phyloP scores from a whole-genome alignment of 768 basidiomycete genomes.

The Podaxis sp. region DNA sequence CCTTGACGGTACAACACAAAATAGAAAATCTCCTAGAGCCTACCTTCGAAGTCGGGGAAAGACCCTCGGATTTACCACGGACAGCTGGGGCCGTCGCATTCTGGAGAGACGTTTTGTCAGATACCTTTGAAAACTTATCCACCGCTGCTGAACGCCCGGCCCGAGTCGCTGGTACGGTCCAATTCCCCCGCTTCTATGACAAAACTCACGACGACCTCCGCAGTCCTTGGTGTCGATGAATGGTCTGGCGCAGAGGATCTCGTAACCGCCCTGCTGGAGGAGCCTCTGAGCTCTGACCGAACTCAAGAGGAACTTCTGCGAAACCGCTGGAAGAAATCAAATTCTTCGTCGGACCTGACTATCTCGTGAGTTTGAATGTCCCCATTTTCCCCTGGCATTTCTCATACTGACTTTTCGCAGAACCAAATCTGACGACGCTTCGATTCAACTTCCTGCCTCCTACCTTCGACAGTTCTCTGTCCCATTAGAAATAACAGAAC shows the following conservation, averaged over 20 bases:
- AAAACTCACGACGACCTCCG: not conserved
- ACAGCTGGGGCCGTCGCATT: slow-evolving; percentile 34
- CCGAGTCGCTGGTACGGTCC: slow-evolving; percentile 49
- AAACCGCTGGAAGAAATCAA: slow-evolving; percentile 45
- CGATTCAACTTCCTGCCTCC: slow-evolving; percentile 40
- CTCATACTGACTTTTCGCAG: slow-evolving; percentile 28
- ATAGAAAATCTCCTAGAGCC: slow-evolving; percentile 45
- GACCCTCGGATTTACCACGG: slow-evolving; percentile 17
- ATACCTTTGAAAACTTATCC: slow-evolving; percentile 34
- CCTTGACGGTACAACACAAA: slow-evolving; percentile 51
- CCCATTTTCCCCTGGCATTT: not conserved
- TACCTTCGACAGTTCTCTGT: slow-evolving; percentile 58
- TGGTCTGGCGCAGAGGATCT: slow-evolving; percentile 56
- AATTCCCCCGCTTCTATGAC: slow-evolving; percentile 8
- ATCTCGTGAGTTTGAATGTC: slow-evolving; percentile 35
- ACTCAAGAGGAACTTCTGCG: slow-evolving; percentile 42
- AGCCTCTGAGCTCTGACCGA: slow-evolving; percentile 63
- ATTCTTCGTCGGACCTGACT: slow-evolving; percentile 27
- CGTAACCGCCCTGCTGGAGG: slow-evolving; percentile 68
- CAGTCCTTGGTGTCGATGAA: slow-evolving; percentile 61
- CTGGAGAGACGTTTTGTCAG: slow-evolving; percentile 47
- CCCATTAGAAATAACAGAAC: slow-evolving; percentile 49
- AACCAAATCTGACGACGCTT: slow-evolving; percentile 16
- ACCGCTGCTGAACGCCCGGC: slow-evolving; percentile 33
- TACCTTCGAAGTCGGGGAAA: slow-evolving; percentile 29